Conservation (phyloP, 345 rosid genomes). For the Pelargonium nanum region DNA sequence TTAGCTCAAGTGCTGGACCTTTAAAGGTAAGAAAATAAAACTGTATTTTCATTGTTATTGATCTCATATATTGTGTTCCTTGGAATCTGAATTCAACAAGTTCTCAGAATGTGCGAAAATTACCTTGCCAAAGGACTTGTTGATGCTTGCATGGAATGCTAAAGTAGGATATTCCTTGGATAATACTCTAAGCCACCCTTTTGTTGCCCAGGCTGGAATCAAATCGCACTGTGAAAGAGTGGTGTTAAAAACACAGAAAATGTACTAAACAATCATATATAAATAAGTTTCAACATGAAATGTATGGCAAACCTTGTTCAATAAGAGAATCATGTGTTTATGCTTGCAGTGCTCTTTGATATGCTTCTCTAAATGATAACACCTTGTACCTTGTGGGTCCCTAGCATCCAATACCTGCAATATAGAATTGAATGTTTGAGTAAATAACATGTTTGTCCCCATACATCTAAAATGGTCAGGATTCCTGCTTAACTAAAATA, state of each 20-base stretch:
- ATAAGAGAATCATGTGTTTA: slow-evolving; percentile 76
- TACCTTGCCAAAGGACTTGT: slow-evolving; percentile 92
- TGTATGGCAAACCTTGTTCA: slow-evolving; percentile 63
- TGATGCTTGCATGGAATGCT: slow-evolving; percentile 93
- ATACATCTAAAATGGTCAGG: background rate
- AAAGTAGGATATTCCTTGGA: slow-evolving; percentile 90
- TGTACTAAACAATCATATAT: background rate
- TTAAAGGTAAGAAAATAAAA: too few relatives aligned
- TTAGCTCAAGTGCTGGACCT: too few relatives aligned
- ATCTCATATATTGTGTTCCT: background rate
- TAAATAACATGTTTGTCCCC: background rate
- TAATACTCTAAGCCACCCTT: slow-evolving; percentile 78
- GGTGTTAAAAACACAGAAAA: background rate
- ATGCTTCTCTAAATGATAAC: slow-evolving; percentile 75
- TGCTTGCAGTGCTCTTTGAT: slow-evolving; percentile 89
- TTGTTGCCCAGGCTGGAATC: slow-evolving; percentile 93
- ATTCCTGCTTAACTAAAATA: background rate
- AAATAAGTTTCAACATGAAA: slow-evolving; percentile 1
- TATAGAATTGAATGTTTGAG: slow-evolving; percentile 3
- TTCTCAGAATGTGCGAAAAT: background rate
- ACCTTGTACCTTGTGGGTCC: slow-evolving; percentile 91
- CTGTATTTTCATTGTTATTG: too few relatives aligned
- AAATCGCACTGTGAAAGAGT: slow-evolving; percentile 65
- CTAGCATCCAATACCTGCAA: slow-evolving; percentile 94
- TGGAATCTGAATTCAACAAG: background rate